Conservation (phyloP, 202 grass and related monocot genomes). For the Hordeum pubiflorum region DNA sequence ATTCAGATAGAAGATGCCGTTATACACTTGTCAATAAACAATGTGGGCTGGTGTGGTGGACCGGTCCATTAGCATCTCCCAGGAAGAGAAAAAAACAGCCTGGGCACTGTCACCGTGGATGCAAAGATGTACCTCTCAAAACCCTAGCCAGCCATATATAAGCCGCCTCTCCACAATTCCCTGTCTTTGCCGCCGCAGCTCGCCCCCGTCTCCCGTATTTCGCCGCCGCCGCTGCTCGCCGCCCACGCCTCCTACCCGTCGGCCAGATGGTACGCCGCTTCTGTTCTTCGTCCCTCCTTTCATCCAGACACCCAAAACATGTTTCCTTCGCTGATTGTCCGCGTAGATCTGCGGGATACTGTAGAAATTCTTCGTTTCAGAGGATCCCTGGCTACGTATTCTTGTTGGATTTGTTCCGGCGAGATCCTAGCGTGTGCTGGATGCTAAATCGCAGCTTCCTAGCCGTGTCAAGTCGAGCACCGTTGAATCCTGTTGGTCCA, state of each 20-base stretch:
- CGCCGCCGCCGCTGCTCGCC: background rate
- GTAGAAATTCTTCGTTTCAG: background rate
- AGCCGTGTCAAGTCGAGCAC: no score
- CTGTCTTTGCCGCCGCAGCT: background rate
- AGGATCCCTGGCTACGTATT: background rate
- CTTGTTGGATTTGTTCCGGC: background rate
- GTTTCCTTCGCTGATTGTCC: background rate
- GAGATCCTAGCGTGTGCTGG: background rate
- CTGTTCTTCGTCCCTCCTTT: background rate
- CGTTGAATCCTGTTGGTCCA: background rate
- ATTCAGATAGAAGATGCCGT: no score
- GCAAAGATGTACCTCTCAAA: background rate
- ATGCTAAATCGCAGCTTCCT: no score
- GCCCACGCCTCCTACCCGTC: background rate
- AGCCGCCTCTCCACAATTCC: background rate
- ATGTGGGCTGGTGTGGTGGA: background rate
- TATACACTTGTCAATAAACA: no score
- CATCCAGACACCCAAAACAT: background rate
- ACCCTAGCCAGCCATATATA: slow-evolving; percentile 27
- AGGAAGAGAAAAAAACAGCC: background rate
- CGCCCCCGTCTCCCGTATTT: background rate
- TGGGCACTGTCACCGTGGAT: background rate
- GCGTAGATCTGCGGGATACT: background rate
- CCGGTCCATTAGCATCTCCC: background rate
- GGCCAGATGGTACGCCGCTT: slow-evolving; percentile 27